Evolutionary conservation across 805 yeast genomes (phyloP).

Genomic region (Huiozyma sinensis): DNA sequence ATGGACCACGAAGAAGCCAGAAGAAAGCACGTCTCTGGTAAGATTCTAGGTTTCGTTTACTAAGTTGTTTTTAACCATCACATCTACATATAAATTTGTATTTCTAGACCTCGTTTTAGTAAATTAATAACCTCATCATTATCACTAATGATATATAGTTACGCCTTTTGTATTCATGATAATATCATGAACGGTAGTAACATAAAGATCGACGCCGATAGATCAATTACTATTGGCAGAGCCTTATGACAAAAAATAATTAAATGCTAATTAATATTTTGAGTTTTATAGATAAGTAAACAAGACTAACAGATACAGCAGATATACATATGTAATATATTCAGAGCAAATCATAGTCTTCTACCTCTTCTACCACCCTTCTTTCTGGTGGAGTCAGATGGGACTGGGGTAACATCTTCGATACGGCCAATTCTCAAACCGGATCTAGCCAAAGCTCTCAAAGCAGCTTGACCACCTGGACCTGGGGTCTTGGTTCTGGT

Average conservation of each 20-base stretch:
- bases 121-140: too few relatives aligned
- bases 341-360: slow-evolving; percentile 61
- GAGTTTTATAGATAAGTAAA: background rate
- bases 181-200: too few relatives aligned
- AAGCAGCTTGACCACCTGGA: slow-evolving; percentile 99
- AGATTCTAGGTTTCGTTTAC: slow-evolving; percentile 95
- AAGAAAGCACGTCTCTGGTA: slow-evolving; percentile 99
- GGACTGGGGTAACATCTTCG: slow-evolving; percentile 99
- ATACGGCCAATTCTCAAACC: slow-evolving; percentile 99
- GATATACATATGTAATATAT: background rate
- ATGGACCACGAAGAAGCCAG: slow-evolving; percentile 99
- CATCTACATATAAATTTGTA: background rate
- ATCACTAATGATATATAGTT: too few relatives aligned
- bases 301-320: background rate
- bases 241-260: background rate
- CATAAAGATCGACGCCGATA: too few relatives aligned
- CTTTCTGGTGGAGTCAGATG: slow-evolving; percentile 99
- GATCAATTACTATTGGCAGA: too few relatives aligned
- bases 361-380: slow-evolving; percentile 99
- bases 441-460: slow-evolving; percentile 98
- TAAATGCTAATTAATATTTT: background rate
- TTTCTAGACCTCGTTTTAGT: background rate
- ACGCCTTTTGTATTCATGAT: too few relatives aligned
- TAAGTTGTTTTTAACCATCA: slow-evolving; percentile 27
- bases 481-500: slow-evolving; percentile 99